Base-by-base conservation (phyloP, 2,329 filamentous ascomycete species). In the Fusarium nurragi region DNA sequence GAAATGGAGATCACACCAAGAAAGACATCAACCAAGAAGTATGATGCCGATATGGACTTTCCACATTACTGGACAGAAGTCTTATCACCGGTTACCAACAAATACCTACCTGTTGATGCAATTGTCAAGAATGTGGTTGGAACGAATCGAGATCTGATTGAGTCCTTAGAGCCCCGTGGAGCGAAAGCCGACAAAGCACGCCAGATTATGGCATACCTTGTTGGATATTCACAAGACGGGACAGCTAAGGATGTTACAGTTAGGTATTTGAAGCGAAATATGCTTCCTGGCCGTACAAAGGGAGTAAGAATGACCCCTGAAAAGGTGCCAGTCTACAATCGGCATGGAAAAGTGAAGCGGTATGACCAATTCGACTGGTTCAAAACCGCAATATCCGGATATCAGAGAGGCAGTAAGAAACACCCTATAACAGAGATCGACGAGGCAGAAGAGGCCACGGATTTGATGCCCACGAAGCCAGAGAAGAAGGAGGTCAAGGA, bases 51-150 rank as follows among this genome's bases (percentile, higher is more conserved):
- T 67, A 82, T 97, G 25, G 86, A 89, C 4, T 95, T 90, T 66
- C 94, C 95, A 2, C 90, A 91, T 47, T 98, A 98, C 76, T 99
- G 95, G 95, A 90, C 91, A 0, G 95, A 99, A 76, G 90, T 92
- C 4, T 81, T 95, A 3, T 97, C 94, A 0, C 90, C 93, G 3
- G 83, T 92, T 5, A 94, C 92, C 0, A 87, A 92, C 51, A 92
- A 87, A 45, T 93, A 91, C 54, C 84, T 95, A 10, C 84, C 93
- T 0, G 90, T 97, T 4, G 94, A 97, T 56, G 84, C 92, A 0
- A 80, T 92, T 7, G 86, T 93, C 47, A 89, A 87, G 53, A 86
- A 84, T 21, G 72, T 90, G 3, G 82, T 95, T 19, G 91, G 89
- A 2, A 90, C 87, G 0, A 93, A 87, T 32, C 81, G 90, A 54